Evolutionary conservation across 2,329 filamentous ascomycete genomes (phyloP), one percentile per base, ranked within the genome.

Genomic region (Daldinia sp.): DNA sequence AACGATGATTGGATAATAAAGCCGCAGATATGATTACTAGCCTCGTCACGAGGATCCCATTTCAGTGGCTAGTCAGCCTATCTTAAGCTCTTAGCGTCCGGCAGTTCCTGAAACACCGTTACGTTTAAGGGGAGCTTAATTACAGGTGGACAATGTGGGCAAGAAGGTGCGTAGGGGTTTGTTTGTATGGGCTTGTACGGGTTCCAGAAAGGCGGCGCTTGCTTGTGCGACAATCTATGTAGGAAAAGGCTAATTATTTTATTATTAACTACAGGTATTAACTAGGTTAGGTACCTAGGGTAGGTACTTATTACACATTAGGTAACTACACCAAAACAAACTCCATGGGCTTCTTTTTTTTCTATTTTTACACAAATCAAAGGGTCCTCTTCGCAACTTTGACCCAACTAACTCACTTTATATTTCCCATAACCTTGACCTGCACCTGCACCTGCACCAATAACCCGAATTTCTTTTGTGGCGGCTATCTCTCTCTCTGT

Each of bases 101-200:
- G 63, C 60, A 66, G 57, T 66, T 63, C 60, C 45, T 63, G 60
- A 66, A 66, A 63, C 60, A 58, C 23, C 56, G 52, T 54, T 25
- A 52, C 53, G 34, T 58, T 43, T 25, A n/a, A 43, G 49, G 11
- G 30, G 29, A 59, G 56, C 51, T 60, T 57, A 45, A 60, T 50
- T 62, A 34, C 32, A 43, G 39, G 21, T 27, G 25, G 15, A 7
- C 35, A n/a, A 30, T 13, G 17, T n/a, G n/a, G n/a, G n/a, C n/a
- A n/a, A n/a, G n/a, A n/a, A n/a, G n/a, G n/a, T n/a, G n/a, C n/a
- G 35, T 39, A 41, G 15, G 37, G 17, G 29, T 37, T n/a, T n/a
- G n/a, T n/a, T n/a, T 49, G 27, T 39, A 17, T 49, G 19, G 17
- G 17, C 13, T 29, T 32, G 25, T 51, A 52, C 30, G 58, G 34